These are phyloP conservation scores for Aspergillus brasiliensis DNA, from an alignment of 2,329 filamentous ascomycete species.

Conservation along the genomic window DNA sequence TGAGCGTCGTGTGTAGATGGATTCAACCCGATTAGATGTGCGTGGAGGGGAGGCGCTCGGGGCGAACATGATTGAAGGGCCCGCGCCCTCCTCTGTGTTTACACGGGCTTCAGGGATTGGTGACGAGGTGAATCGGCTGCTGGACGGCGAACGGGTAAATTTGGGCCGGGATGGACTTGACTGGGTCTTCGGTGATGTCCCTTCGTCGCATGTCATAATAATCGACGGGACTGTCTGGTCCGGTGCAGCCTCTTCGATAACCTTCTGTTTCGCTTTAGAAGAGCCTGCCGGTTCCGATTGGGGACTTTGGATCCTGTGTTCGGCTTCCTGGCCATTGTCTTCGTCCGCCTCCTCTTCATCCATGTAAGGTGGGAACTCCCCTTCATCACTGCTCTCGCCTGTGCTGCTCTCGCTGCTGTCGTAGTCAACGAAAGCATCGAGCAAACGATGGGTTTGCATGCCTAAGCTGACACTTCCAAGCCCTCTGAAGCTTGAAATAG, in stretches of 20 bases:
- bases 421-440: constrained; percentile 61
- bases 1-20: constrained; percentile 41
- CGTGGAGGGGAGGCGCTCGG: constrained; percentile 45
- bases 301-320: background rate
- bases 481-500: constrained; percentile 49
- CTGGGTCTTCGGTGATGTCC: constrained; percentile 25
- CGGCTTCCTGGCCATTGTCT: constrained; percentile 15
- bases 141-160: constrained; percentile 35
- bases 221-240: constrained; percentile 28
- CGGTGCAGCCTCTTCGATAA: background rate
- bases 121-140: constrained; percentile 65
- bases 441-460: constrained; percentile 74
- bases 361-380: constrained; percentile 45
- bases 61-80: constrained; percentile 75
- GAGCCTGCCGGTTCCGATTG: background rate
- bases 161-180: constrained; percentile 25
- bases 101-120: constrained; percentile 72
- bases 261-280: constrained; percentile 1
- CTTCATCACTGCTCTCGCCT: constrained; percentile 48
- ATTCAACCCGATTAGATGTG: constrained; percentile 30
- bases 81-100: constrained; percentile 64
- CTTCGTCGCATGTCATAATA: constrained; percentile 24
- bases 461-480: constrained; percentile 66
- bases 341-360: constrained; percentile 39
- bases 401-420: constrained; percentile 48